Base-by-base conservation (phyloP, 441 rosid species). In the Melastoma candidum region DNA sequence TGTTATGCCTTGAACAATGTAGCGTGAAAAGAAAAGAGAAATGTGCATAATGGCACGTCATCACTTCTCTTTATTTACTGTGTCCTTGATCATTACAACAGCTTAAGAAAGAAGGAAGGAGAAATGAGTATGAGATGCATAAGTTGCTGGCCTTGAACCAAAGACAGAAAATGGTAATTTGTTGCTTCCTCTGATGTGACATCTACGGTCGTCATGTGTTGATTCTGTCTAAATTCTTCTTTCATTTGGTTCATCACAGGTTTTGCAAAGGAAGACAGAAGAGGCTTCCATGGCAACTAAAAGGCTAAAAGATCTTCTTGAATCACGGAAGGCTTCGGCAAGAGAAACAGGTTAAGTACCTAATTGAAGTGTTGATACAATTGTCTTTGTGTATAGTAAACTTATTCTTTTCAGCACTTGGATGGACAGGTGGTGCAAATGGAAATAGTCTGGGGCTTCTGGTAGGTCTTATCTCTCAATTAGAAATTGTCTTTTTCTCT, bases 61-160 rank as follows among this genome's bases (percentile, higher is more conserved):
- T 17, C 47, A 36, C 44, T 55, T 49, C 26, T 47, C 11, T 25
- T 27, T 22, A 32, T 46, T 55, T 44, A 11, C 36, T 44, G 22
- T 54, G 9, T 54, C 26, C 58, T 36, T 36, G 51, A 7, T 49
- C 26, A 36, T 36, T 36, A 9, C 46, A 32, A 44, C 85, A 93
- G 96, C 95, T 93, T 55, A 93, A 84, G 81, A 93, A 93, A 73
- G 99, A 89, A 73, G 99, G 96, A 61, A 76, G 97, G 67, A 83
- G 95, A 69, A 93, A 89, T 52, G 95, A 87, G 71, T 89, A 76
- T 48, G 99, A 93, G 85, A 83, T 89, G 97, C 99, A 93, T 71
- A 93, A 89, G 68, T 77, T 93, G 53, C 64, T 84, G 75, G 90
- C 99, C 65, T 70, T 93, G 73, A 93, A 93, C 74, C 97, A 89